Conservation (phyloP, 2,329 filamentous ascomycete species). For the Cercospora sp. region DNA sequence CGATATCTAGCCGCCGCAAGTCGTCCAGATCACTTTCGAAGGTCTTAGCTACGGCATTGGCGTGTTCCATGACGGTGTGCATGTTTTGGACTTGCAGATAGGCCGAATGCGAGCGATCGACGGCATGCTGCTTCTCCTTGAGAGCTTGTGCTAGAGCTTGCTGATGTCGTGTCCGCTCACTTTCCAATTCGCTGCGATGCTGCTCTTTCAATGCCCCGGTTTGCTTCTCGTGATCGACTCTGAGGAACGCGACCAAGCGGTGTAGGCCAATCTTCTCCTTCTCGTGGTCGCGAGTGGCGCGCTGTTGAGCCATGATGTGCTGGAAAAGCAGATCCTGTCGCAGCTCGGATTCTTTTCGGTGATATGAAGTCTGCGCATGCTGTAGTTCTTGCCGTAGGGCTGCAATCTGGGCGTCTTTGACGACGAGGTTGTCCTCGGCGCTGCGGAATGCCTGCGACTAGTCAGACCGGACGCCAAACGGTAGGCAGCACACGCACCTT, state of each 20-base stretch:
- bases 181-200: slow-evolving; percentile 1
- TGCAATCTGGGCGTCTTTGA: slow-evolving; percentile 1
- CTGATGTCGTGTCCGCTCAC: slow-evolving; percentile 4
- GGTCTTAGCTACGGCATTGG: slow-evolving; percentile 3
- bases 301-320: slow-evolving; percentile 6
- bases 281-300: slow-evolving; percentile 4
- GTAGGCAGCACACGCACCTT: not conserved
- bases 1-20: slow-evolving; percentile 22
- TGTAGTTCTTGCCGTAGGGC: slow-evolving; percentile 7
- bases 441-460: not conserved
- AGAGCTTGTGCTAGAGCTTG: not conserved
- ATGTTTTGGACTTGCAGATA: slow-evolving; percentile 1
- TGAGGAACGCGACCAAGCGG: slow-evolving; percentile 6
- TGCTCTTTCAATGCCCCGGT: slow-evolving; percentile 8
- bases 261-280: slow-evolving; percentile 9
- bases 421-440: slow-evolving; percentile 4
- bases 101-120: not conserved
- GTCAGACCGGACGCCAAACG: not conserved
- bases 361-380: not conserved
- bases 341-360: slow-evolving; percentile 4
- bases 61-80: slow-evolving; percentile 13
- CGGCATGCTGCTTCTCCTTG: slow-evolving; percentile 4
- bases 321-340: slow-evolving; percentile 18
- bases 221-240: slow-evolving; percentile 6
- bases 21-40: slow-evolving; percentile 29